These are phyloP conservation scores for Xerocomus spinulosus DNA, from an alignment of 768 basidiomycete genomes.

Conservation along the genomic window DNA sequence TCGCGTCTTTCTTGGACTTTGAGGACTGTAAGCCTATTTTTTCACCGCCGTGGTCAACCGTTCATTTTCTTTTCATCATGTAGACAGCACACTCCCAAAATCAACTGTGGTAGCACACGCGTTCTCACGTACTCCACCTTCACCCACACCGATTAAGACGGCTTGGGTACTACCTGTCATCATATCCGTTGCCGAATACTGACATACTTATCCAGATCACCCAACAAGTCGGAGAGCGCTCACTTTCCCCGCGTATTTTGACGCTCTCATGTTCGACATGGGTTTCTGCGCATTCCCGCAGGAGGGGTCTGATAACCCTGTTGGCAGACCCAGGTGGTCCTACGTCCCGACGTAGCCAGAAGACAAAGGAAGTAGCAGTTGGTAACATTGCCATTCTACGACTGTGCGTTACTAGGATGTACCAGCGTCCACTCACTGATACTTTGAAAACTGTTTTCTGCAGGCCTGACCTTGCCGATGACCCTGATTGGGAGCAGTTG, in stretches of 20 bases:
- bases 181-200: not conserved
- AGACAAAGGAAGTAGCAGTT: constrained; percentile 38
- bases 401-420: constrained; percentile 36
- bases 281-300: constrained; percentile 26
- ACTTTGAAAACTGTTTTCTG: not conserved
- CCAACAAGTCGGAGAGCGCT: constrained; percentile 33
- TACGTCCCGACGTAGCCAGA: constrained; percentile 29
- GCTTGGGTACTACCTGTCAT: constrained; percentile 38
- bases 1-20: constrained; percentile 54
- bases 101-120: constrained; percentile 33
- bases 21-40: constrained; percentile 47
- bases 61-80: constrained; percentile 37
- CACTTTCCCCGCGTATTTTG: constrained; percentile 43
- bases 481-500: constrained; percentile 46
- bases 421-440: not conserved
- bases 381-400: constrained; percentile 50
- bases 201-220: constrained; percentile 12
- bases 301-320: constrained; percentile 41
- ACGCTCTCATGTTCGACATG: constrained; percentile 40
- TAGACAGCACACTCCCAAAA: constrained; percentile 35
- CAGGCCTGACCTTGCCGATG: constrained; percentile 52
- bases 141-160: constrained; percentile 17
- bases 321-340: constrained; percentile 46
- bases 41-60: not conserved
- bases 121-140: constrained; percentile 31